phyloP scores from a whole-genome alignment of 495 filamentous ascomycete species.

The Oidiodendron maius region DNA sequence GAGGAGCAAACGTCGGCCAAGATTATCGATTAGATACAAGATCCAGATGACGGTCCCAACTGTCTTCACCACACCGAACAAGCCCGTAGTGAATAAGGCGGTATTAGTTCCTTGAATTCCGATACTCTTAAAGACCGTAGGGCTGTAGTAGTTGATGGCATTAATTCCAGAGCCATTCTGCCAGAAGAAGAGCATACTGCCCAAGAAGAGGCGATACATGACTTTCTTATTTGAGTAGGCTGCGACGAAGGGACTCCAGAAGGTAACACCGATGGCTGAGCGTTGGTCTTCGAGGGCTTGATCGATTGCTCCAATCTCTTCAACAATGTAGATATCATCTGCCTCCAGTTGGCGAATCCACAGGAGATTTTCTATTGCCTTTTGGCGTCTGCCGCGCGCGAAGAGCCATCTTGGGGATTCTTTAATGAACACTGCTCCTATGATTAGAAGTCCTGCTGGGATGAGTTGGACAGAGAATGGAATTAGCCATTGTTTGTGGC shows the following conservation, averaged over 20 bases:
- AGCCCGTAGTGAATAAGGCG: constrained; percentile 53
- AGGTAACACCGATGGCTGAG: constrained; percentile 50
- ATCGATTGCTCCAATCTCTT: constrained; percentile 59
- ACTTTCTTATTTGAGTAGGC: constrained; percentile 37
- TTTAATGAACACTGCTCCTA: constrained; percentile 44
- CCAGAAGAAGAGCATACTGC: constrained; percentile 61
- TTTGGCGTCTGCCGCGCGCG: constrained; percentile 43
- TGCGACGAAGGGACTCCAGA: constrained; percentile 63
- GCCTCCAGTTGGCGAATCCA: constrained; percentile 56
- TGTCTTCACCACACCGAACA: constrained; percentile 59
- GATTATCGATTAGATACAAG: constrained; percentile 63
- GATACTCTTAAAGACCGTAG: constrained; percentile 61
- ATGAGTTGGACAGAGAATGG: constrained; percentile 53
- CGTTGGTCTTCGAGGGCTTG: constrained; percentile 50
- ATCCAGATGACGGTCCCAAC: constrained; percentile 49
- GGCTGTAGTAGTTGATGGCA: constrained; percentile 63
- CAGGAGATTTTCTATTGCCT: constrained; percentile 53
- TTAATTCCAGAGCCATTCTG: constrained; percentile 43
- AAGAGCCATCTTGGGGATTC: constrained; percentile 56
- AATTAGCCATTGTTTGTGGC: constrained; percentile 47
- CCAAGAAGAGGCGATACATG: constrained; percentile 59
- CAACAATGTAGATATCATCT: constrained; percentile 58
- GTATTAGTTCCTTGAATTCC: constrained; percentile 46
- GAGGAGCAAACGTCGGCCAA: constrained; percentile 46
- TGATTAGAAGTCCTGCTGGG: constrained; percentile 42